Conservation (phyloP, 345 rosid species). For the Pseudoturritis turrita region DNA sequence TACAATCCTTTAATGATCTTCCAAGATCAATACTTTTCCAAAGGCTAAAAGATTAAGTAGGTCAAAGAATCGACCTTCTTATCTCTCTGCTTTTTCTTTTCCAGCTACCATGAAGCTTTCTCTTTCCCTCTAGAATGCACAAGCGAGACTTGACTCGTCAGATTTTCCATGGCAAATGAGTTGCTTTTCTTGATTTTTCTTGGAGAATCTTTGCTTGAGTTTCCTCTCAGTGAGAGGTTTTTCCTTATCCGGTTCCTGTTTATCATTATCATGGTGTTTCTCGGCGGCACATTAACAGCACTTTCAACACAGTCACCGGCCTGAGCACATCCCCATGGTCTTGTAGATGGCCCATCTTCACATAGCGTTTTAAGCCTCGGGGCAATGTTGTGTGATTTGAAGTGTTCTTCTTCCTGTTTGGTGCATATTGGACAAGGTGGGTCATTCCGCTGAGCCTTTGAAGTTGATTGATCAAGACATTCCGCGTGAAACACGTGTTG, state of each 20-base stretch:
- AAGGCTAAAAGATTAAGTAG: neutral
- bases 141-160: constrained; percentile 31
- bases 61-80: constrained; percentile 1
- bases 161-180: constrained; percentile 27
- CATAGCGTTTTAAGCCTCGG: constrained; percentile 41
- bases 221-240: constrained; percentile 47
- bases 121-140: constrained; percentile 40
- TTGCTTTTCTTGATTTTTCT: constrained; percentile 48
- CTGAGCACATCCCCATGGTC: constrained; percentile 63
- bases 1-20: neutral
- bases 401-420: constrained; percentile 48
- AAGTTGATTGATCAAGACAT: constrained; percentile 86
- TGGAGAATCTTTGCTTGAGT: constrained; percentile 47
- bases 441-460: constrained; percentile 59
- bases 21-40: constrained; percentile 3
- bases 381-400: constrained; percentile 34
- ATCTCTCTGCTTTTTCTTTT: neutral
- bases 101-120: constrained; percentile 20
- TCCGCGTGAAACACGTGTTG: constrained; percentile 91
- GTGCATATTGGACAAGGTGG: constrained; percentile 79
- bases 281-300: constrained; percentile 45
- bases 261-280: constrained; percentile 44
- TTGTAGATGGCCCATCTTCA: constrained; percentile 50
- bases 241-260: constrained; percentile 48
- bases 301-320: constrained; percentile 60